phyloP scores from a whole-genome alignment of 2,329 filamentous ascomycete genomes.

The Cryphonectria radicalis region DNA sequence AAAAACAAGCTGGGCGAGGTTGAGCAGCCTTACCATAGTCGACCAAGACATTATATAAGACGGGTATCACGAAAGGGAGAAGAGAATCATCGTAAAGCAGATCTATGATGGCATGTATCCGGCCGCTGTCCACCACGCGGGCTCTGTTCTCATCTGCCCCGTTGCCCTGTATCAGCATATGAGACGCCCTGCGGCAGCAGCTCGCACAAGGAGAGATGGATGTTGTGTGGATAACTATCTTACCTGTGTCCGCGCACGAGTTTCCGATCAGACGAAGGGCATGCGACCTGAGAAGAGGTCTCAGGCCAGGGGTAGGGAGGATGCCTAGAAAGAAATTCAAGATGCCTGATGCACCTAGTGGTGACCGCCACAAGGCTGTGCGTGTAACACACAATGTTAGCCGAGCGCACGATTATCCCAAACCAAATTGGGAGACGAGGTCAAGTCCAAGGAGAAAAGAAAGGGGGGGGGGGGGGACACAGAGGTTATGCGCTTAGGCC shows the following conservation, averaged over 20 bases:
- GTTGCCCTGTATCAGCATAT: not conserved
- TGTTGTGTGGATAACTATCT: constrained; percentile 12
- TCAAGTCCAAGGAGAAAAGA: not conserved
- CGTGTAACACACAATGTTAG: constrained; percentile 9
- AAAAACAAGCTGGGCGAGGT: not conserved
- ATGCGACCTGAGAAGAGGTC: constrained; percentile 55
- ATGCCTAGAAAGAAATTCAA: constrained; percentile 59
- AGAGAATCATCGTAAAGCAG: constrained; percentile 53
- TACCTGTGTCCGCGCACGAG: constrained; percentile 64
- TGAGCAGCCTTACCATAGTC: constrained; percentile 59
- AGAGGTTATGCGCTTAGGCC: not conserved
- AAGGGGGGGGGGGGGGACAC: not conserved
- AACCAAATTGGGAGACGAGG: not conserved
- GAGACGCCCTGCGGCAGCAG: not conserved
- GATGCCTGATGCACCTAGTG: constrained; percentile 62
- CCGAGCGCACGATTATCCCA: not conserved
- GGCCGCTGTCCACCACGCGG: constrained; percentile 54
- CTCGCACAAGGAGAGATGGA: not conserved
- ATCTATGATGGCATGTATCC: constrained; percentile 52
- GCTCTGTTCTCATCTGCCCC: constrained; percentile 62
- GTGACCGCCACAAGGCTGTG: constrained; percentile 59
- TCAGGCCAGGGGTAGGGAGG: constrained; percentile 44
- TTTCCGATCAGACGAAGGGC: constrained; percentile 64
- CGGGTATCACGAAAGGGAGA: constrained; percentile 58
- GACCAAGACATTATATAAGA: constrained; percentile 65